A percentile compares a stretch with the other conserved stretches of the same genome.
phyloP scores from a whole-genome alignment of 768 basidiomycete genomes.

The Leccinum disarticulatum region DNA sequence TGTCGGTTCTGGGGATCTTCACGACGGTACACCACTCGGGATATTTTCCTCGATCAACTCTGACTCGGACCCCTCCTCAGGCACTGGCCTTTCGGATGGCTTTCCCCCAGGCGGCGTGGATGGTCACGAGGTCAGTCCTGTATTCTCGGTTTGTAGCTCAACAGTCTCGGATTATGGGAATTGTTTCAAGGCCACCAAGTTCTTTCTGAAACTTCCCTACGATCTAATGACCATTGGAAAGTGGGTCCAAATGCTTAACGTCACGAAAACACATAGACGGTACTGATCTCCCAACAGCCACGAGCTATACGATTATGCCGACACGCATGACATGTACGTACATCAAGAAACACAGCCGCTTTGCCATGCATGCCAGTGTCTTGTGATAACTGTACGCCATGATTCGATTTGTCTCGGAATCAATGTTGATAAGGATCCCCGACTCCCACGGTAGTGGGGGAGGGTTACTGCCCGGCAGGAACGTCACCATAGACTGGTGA shows the following conservation, averaged over 20 bases:
- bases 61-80: conserved; percentile 35
- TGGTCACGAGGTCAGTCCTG: conserved; percentile 57
- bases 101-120: conserved; percentile 57
- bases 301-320: conserved; percentile 73
- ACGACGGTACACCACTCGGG: conserved; percentile 48
- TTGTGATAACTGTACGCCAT: too few relatives aligned
- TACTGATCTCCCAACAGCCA: conserved; percentile 46
- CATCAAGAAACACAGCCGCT: neutral
- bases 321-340: conserved; percentile 63
- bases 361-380: too few relatives aligned
- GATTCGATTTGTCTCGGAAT: too few relatives aligned
- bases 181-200: neutral
- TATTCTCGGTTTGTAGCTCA: neutral
- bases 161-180: neutral
- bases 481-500: too few relatives aligned
- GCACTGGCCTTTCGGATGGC: conserved; percentile 74
- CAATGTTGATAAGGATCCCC: too few relatives aligned
- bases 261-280: neutral
- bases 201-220: conserved; percentile 71
- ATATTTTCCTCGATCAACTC: neutral
- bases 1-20: conserved; percentile 79
- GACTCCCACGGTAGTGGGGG: too few relatives aligned
- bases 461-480: too few relatives aligned
- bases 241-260: conserved; percentile 37
- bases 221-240: conserved; percentile 87